Evolutionary conservation across 352 stramenopile genomes (phyloP).

Genomic region (Thalassiosira exigua): DNA sequence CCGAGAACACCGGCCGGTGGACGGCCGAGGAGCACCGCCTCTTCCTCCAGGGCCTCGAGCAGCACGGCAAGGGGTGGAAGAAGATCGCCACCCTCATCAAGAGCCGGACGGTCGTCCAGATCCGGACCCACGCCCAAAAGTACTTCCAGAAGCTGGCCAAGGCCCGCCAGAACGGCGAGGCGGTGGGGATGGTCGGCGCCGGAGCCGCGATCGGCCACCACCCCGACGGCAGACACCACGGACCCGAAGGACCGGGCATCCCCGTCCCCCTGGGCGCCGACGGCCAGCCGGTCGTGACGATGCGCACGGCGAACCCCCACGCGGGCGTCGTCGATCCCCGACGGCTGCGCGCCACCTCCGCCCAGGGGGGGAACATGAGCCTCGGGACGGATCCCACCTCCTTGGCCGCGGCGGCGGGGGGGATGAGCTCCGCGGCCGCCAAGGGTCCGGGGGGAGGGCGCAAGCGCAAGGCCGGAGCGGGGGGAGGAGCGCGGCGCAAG

Average conservation of each 20-base stretch:
- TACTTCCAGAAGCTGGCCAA: slow-evolving; percentile 92
- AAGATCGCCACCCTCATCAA: slow-evolving; percentile 94
- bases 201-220: slow-evolving; percentile 23
- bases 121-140: slow-evolving; percentile 97
- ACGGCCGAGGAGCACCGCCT: slow-evolving; percentile 84
- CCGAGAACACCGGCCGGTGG: slow-evolving; percentile 83
- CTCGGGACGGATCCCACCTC: slow-evolving; percentile 50
- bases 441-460: slow-evolving; percentile 3
- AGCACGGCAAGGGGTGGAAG: slow-evolving; percentile 98
- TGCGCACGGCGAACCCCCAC: slow-evolving; percentile 9
- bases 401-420: slow-evolving; percentile 35
- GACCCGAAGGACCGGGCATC: too few relatives aligned
- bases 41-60: slow-evolving; percentile 91
- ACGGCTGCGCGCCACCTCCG: not conserved
- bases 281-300: slow-evolving; percentile 9
- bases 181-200: slow-evolving; percentile 47
- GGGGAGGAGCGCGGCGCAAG: slow-evolving; percentile 71
- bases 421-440: slow-evolving; percentile 1
- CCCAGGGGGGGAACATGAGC: slow-evolving; percentile 19
- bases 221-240: too few relatives aligned
- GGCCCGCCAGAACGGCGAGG: slow-evolving; percentile 78
- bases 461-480: slow-evolving; percentile 6
- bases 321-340: too few relatives aligned
- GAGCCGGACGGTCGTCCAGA: slow-evolving; percentile 96
- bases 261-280: slow-evolving; percentile 53